These are phyloP conservation scores for Alloteropsis angusta DNA, from an alignment of 202 grass and related monocot species.

Conservation along the genomic window DNA sequence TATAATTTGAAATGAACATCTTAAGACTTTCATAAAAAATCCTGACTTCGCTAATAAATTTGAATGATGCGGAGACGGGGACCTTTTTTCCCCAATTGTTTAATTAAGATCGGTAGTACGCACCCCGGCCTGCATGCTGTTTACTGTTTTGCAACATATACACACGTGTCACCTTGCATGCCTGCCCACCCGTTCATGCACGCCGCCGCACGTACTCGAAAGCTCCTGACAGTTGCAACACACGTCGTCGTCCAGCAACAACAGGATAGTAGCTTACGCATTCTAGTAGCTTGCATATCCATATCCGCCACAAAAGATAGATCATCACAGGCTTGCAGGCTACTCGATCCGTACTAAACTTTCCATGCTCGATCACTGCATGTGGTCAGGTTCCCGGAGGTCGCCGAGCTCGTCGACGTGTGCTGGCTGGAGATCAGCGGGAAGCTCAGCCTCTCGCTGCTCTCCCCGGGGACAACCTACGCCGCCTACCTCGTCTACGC, in stretches of 20 bases:
- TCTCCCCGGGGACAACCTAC: constrained; percentile 37
- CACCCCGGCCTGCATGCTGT: no score
- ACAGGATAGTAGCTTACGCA: background rate
- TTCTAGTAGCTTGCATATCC: background rate
- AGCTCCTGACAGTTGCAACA: background rate
- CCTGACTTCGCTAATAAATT: no score
- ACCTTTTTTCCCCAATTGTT: no score
- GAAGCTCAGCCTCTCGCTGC: constrained; percentile 45
- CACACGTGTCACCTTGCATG: background rate
- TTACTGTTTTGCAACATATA: no score
- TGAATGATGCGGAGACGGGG: no score
- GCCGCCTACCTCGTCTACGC: constrained; percentile 57
- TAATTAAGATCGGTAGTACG: background rate
- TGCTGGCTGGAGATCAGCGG: constrained; percentile 69
- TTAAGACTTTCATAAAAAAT: no score
- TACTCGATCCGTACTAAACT: no score
- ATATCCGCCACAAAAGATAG: background rate
- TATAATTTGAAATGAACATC: no score
- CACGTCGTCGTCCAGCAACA: background rate
- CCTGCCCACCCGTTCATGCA: background rate
- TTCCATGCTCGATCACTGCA: background rate
- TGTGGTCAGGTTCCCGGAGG: constrained; percentile 64
- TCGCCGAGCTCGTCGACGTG: constrained; percentile 53
- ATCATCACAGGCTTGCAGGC: background rate
- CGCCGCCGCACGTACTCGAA: background rate